These are phyloP conservation scores for Plasmodium yoelii DNA, from an alignment of 169 alveolate genomes.

Conservation along the genomic window DNA sequence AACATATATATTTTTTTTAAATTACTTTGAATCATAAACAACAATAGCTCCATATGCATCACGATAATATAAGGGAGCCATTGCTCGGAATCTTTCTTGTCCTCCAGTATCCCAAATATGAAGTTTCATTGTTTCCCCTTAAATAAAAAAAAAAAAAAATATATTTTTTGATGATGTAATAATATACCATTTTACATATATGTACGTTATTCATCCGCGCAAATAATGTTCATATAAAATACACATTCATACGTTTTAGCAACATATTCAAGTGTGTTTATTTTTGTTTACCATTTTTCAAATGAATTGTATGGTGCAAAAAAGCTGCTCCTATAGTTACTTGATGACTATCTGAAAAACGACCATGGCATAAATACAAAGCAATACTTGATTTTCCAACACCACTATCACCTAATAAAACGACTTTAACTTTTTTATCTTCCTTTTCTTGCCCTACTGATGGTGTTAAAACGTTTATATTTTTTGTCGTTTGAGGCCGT, in stretches of 20 bases:
- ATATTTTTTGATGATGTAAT: not conserved
- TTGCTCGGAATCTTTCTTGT: conserved; percentile 91
- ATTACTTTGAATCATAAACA: conserved; percentile 89
- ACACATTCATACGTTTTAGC: not conserved
- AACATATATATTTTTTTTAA: not conserved
- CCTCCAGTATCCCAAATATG: conserved; percentile 97
- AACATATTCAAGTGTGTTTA: not conserved
- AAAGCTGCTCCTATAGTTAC: conserved; percentile 95
- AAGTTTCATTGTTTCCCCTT: conserved; percentile 85
- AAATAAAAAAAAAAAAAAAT: conserved; percentile 4
- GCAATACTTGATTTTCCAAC: conserved; percentile 93
- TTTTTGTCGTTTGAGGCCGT: conserved; percentile 18
- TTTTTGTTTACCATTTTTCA: conserved; percentile 77
- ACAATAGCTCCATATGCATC: conserved; percentile 93
- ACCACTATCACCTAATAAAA: conserved; percentile 93
- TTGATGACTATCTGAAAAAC: conserved; percentile 90
- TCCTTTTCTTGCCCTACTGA: conserved; percentile 45
- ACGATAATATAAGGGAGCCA: conserved; percentile 91
- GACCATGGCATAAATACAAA: conserved; percentile 89
- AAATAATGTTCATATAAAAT: not conserved
- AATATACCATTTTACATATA: not conserved
- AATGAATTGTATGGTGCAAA: conserved; percentile 85
- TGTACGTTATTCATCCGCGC: not conserved
- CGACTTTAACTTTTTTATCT: conserved; percentile 84
- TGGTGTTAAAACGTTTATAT: conserved; percentile 30